phyloP scores from a whole-genome alignment of 1,139 yeast species.

The Yamadazyma trypodendri region DNA sequence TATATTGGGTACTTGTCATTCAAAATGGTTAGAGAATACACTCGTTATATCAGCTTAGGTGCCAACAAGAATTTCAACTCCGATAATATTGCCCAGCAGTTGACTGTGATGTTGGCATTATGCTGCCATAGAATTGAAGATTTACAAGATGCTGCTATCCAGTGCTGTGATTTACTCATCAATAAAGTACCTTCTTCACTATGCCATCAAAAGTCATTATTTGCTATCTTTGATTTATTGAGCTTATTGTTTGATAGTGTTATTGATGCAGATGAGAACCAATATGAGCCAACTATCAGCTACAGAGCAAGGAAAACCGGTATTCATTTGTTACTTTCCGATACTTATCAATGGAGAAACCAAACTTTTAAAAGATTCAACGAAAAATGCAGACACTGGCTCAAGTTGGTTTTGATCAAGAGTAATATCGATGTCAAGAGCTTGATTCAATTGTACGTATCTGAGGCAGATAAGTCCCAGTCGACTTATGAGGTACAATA shows the following conservation, averaged over 20 bases:
- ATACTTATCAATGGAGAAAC: conserved; percentile 75
- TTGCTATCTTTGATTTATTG: conserved; percentile 76
- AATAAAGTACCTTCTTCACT: conserved; percentile 74
- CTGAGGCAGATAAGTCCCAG: conserved; percentile 41
- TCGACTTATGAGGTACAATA: conserved; percentile 49
- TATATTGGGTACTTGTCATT: conserved; percentile 66
- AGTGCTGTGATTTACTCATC: conserved; percentile 72
- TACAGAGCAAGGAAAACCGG: conserved; percentile 61
- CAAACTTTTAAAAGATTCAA: conserved; percentile 63
- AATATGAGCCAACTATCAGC: conserved; percentile 76
- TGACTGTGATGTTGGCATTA: conserved; percentile 63
- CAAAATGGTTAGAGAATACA: conserved; percentile 59
- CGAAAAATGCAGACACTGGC: conserved; percentile 66
- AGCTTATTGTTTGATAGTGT: conserved; percentile 76
- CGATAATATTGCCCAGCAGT: conserved; percentile 64
- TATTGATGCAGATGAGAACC: conserved; percentile 77
- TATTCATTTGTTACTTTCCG: conserved; percentile 66
- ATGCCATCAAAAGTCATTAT: conserved; percentile 72
- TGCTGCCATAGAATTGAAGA: conserved; percentile 79
- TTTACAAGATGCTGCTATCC: conserved; percentile 78
- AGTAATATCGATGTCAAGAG: conserved; percentile 76
- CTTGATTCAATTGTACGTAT: conserved; percentile 68
- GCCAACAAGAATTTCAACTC: conserved; percentile 54
- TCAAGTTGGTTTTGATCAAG: conserved; percentile 48
- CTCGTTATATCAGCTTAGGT: conserved; percentile 43